phyloP scores from a whole-genome alignment of 2,329 filamentous ascomycete genomes.

The Neofusicoccum parvum region DNA sequence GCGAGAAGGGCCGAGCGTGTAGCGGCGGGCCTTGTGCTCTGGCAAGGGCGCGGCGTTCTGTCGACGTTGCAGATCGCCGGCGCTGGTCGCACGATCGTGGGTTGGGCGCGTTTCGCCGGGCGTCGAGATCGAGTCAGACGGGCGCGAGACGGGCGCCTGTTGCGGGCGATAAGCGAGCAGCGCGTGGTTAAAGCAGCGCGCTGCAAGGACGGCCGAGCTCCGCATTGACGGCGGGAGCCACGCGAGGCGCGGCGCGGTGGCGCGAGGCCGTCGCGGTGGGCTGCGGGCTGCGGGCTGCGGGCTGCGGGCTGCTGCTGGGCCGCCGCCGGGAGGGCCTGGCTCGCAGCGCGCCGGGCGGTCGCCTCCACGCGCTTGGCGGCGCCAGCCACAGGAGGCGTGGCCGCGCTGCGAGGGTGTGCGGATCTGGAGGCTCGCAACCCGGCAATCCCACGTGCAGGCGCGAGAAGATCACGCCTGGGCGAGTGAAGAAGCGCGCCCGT shows the following conservation, averaged over 20 bases:
- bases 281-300: not conserved
- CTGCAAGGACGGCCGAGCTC: not conserved
- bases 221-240: slow-evolving; percentile 12
- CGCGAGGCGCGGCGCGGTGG: not conserved
- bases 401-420: not conserved
- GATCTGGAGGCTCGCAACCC: slow-evolving; percentile 15
- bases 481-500: not conserved
- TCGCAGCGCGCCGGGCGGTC: not conserved
- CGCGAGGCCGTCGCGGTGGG: not conserved
- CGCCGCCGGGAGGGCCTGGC: not conserved
- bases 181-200: slow-evolving; percentile 15
- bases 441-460: slow-evolving; percentile 10
- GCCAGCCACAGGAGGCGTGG: not conserved
- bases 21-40: not conserved
- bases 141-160: not conserved
- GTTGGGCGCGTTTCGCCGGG: slow-evolving; percentile 10
- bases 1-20: not conserved
- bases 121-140: slow-evolving; percentile 7
- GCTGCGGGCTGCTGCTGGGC: not conserved
- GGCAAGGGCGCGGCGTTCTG: not conserved
- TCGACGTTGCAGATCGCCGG: slow-evolving; percentile 3
- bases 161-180: slow-evolving; percentile 11
- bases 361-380: slow-evolving; percentile 8
- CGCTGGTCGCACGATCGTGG: slow-evolving; percentile 7
- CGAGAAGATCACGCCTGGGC: not conserved